Base-by-base conservation (phyloP, 1,284 basidiomycete genomes). In the Cryptococcus neoformans region DNA sequence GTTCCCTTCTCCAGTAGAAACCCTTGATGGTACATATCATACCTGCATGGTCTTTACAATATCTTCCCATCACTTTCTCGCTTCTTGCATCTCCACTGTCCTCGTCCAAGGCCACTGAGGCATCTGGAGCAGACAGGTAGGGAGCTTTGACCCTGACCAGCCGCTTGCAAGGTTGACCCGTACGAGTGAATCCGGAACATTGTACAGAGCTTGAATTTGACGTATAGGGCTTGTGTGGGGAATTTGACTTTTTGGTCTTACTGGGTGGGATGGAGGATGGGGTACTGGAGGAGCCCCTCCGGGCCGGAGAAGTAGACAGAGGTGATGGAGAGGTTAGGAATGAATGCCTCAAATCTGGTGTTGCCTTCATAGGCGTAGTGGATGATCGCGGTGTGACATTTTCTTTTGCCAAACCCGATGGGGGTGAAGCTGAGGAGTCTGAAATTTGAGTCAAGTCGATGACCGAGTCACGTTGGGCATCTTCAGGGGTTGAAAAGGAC, bases 21-120 rank as follows among this genome's bases (percentile, higher is more conserved):
- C 77, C 77, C 7, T 64, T 57, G 0, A 62, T 62, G 16, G 67
- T 59, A 44, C 74, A 76, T 7, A 78, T 73, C 64, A 74, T 67
- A 37, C 65, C 67, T 14, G 73, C 71, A 62, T 78, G 77, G 62
- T 76, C 74, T 48, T 72, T 75, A 59, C 77, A 78, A 56, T 73
- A 78, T 49, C 75, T 56, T 8, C 64, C 69, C 41, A 61, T 44
- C 11, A 65, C 49, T 40, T 57, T 53, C n/a, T 63, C 52, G 17
- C 46, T 53, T 11, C 53, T n/a, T 14, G 49, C 61, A 42, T 58
- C 62, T n/a, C 61, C 66, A 9, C 63, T 48, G 28, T 17, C 52
- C 41, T 36, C 47, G 38, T 35, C 44, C 37, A 36, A 28, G 45
- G 5, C 39, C 44, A 44, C 16, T 42, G 45, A 16, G 10, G 40